phyloP scores from a whole-genome alignment of 306 rosid species.

The Medicago truncatula region DNA sequence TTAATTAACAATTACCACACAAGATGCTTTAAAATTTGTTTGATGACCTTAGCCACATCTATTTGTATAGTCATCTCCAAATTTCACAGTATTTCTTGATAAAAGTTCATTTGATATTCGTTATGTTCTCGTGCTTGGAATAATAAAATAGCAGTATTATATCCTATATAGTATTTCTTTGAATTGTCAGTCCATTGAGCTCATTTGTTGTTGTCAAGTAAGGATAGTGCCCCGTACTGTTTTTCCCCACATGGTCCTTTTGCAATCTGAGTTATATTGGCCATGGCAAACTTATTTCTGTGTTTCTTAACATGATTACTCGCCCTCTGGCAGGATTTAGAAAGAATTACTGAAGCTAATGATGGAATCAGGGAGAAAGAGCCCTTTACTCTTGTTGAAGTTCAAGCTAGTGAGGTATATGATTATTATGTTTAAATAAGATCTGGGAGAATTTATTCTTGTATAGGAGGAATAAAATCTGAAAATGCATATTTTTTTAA shows the following conservation, averaged over 20 bases:
- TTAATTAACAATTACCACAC: background rate
- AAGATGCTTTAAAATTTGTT: constrained; percentile 22
- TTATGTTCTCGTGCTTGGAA: constrained; percentile 19
- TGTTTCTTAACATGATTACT: constrained; percentile 16
- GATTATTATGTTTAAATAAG: constrained; percentile 25
- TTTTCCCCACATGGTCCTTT: constrained; percentile 16
- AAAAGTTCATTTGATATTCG: constrained; percentile 19
- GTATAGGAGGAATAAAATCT: constrained; percentile 20
- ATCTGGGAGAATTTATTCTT: constrained; percentile 11
- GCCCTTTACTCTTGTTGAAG: constrained; percentile 79
- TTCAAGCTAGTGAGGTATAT: constrained; percentile 69
- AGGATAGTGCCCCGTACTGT: constrained; percentile 20
- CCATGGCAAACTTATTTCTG: constrained; percentile 17
- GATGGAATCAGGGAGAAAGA: constrained; percentile 76
- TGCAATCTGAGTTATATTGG: constrained; percentile 35
- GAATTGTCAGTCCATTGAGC: constrained; percentile 25
- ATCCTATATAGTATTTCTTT: constrained; percentile 27
- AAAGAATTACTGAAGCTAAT: constrained; percentile 64
- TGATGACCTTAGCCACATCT: constrained; percentile 14
- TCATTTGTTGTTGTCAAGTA: constrained; percentile 40
- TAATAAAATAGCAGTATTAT: constrained; percentile 16
- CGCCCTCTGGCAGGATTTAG: constrained; percentile 69
- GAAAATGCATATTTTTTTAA: background rate
- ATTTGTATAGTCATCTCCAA: constrained; percentile 9
- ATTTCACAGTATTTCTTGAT: constrained; percentile 38